These are phyloP conservation scores for Aquilaria yunnanensis DNA, from an alignment of 345 rosid species.

Conservation along the genomic window DNA sequence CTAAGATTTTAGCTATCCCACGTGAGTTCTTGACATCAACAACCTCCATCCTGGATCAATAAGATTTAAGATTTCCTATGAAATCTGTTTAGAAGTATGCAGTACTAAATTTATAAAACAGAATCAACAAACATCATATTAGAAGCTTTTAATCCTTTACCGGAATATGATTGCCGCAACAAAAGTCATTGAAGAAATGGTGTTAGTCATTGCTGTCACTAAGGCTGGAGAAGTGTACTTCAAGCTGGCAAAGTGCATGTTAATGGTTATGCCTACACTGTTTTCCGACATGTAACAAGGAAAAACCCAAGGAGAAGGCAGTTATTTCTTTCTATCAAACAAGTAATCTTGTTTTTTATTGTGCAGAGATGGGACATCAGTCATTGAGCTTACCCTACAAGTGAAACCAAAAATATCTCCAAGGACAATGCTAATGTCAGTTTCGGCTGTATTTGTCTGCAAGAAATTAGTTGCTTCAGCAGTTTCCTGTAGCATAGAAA, in stretches of 20 bases:
- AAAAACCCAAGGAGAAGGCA: constrained; percentile 1
- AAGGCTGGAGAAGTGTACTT: constrained; percentile 49
- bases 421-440: constrained; percentile 39
- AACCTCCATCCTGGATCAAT: constrained; percentile 40
- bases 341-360: background rate
- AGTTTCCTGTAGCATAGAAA: background rate
- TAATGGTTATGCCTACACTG: constrained; percentile 49
- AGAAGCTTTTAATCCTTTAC: constrained; percentile 13
- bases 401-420: constrained; percentile 54
- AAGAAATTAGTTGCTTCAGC: background rate
- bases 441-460: constrained; percentile 59
- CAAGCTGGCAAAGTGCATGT: constrained; percentile 48
- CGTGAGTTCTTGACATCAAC: constrained; percentile 40
- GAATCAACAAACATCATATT: background rate
- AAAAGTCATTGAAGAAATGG: constrained; percentile 41
- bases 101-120: background rate
- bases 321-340: background rate
- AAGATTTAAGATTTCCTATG: background rate
- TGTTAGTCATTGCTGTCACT: constrained; percentile 36
- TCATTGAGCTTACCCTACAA: constrained; percentile 37
- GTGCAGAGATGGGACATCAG: background rate
- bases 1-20: constrained; percentile 49
- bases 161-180: constrained; percentile 34
- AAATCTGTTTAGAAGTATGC: background rate
- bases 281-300: background rate